Percentiles rank a stretch among this genome's conserved stretches.
Evolutionary conservation across 1,284 basidiomycete species (phyloP).

Genomic region (Exobasidium rhododendri): DNA sequence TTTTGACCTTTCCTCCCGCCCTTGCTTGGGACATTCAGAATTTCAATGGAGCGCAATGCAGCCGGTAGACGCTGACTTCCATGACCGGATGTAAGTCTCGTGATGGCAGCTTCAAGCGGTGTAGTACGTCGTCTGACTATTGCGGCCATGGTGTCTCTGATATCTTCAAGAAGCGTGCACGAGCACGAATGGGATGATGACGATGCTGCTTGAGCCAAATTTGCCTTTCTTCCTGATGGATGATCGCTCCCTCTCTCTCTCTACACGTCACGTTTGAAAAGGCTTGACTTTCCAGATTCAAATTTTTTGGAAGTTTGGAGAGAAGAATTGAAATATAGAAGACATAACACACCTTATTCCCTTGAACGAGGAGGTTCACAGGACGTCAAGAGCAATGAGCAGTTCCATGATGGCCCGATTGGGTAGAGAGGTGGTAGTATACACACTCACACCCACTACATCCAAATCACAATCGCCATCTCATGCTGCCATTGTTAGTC

Average conservation of each 20-base stretch:
- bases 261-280: too few species aligned
- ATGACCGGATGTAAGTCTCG: background rate
- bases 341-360: too few species aligned
- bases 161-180: too few species aligned
- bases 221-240: too few species aligned
- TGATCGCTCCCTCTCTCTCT: too few species aligned
- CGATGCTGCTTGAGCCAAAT: too few species aligned
- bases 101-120: background rate
- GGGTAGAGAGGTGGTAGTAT: slow-evolving; percentile 1
- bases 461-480: background rate
- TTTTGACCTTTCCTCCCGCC: background rate
- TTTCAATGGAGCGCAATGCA: slow-evolving; percentile 1
- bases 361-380: too few species aligned
- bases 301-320: too few species aligned
- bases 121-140: background rate
- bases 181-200: too few species aligned
- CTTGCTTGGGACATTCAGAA: background rate
- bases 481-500: slow-evolving; percentile 3
- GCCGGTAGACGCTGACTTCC: background rate
- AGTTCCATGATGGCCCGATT: background rate
- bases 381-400: background rate
- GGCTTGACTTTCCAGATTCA: too few species aligned
- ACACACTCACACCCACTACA: background rate
- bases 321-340: too few species aligned
- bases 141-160: background rate